Evolutionary conservation across 177 flowering plant genomes (phyloP).

Genomic region (Vitis hybrid): DNA sequence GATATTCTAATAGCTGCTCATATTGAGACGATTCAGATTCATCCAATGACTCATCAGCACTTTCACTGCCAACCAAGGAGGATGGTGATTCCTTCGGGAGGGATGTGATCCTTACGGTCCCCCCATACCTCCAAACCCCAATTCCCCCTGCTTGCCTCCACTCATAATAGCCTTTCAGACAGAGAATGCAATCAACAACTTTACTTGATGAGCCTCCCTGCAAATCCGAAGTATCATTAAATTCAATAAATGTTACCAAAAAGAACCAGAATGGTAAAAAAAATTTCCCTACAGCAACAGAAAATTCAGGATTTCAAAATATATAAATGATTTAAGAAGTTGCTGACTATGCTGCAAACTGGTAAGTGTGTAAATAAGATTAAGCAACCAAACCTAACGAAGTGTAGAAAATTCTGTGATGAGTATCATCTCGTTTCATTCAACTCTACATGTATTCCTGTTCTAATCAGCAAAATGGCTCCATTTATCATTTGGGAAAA

Average conservation of each 20-base stretch:
- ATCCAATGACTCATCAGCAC: conserved; percentile 61
- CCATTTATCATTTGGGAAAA: too few species aligned
- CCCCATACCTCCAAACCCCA: conserved; percentile 87
- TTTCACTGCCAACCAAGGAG: conserved; percentile 51
- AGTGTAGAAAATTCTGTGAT: too few species aligned
- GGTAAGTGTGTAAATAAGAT: too few species aligned
- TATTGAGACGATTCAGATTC: conserved; percentile 51
- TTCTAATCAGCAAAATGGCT: too few species aligned
- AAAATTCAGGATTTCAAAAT: too few species aligned
- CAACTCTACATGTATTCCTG: too few species aligned
- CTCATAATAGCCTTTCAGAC: conserved; percentile 75
- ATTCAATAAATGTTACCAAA: conserved; percentile 3
- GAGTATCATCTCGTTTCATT: too few species aligned
- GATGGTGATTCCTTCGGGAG: conserved; percentile 51
- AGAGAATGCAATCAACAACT: conserved; percentile 84
- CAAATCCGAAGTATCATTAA: conserved; percentile 1
- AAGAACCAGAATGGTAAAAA: not conserved
- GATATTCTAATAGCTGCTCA: conserved; percentile 59
- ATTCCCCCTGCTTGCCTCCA: conserved; percentile 83
- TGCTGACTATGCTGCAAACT: too few species aligned
- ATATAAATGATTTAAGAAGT: too few species aligned
- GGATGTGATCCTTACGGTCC: conserved; percentile 64
- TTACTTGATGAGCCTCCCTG: conserved; percentile 77
- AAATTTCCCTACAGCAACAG: too few species aligned
- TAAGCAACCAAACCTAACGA: too few species aligned